Evolutionary conservation across 2,329 filamentous ascomycete genomes (phyloP).

Genomic region (Scedosporium dehoogii): DNA sequence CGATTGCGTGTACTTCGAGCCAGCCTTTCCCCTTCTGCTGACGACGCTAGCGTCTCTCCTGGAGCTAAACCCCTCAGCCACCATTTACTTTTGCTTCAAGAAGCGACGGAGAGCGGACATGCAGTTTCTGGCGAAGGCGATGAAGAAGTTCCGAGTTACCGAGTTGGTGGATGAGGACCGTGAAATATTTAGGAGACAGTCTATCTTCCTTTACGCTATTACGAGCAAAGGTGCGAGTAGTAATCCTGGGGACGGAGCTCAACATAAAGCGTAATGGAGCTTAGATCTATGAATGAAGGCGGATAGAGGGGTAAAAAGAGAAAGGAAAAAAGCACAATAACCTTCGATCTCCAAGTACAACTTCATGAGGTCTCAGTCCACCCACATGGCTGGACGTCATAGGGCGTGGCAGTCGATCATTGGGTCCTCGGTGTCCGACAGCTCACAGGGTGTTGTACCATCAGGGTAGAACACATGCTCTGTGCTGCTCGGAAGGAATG

Average conservation of each 20-base stretch:
- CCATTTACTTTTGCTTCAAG: slow-evolving; percentile 85
- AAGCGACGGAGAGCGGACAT: slow-evolving; percentile 74
- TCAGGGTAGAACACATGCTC: too few species aligned
- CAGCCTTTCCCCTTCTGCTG: slow-evolving; percentile 81
- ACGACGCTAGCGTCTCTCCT: slow-evolving; percentile 68
- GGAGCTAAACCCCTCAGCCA: slow-evolving; percentile 55
- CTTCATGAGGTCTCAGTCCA: too few species aligned
- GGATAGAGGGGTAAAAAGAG: background rate
- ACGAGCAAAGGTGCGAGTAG: slow-evolving; percentile 24
- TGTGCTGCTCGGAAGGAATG: too few species aligned
- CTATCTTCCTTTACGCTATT: slow-evolving; percentile 52
- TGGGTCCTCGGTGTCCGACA: background rate
- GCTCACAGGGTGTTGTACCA: background rate
- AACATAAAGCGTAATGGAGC: background rate
- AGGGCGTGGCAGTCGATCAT: background rate
- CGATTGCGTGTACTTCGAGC: slow-evolving; percentile 96
- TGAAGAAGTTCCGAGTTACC: slow-evolving; percentile 53
- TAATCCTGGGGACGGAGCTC: background rate
- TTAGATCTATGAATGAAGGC: background rate
- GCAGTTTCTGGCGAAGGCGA: slow-evolving; percentile 63
- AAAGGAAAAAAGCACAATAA: too few species aligned
- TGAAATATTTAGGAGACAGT: slow-evolving; percentile 44
- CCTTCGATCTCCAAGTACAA: too few species aligned
- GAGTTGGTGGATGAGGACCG: slow-evolving; percentile 54
- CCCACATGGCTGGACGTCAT: background rate